phyloP scores from a whole-genome alignment of 2,329 filamentous ascomycete genomes.

The Thielaviopsis musarum region DNA sequence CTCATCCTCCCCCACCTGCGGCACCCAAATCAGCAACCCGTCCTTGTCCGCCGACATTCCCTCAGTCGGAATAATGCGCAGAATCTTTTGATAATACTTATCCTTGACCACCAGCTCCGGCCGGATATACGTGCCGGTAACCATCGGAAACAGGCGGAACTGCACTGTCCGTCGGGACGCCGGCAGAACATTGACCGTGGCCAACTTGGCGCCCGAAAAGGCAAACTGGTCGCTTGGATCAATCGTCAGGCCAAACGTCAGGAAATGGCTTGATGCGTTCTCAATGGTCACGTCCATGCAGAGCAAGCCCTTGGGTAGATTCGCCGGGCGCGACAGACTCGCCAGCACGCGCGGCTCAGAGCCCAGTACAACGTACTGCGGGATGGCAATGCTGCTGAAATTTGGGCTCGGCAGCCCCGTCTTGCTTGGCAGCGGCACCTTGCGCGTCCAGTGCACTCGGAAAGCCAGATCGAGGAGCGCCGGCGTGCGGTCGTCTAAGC shows the following conservation, averaged over 20 bases:
- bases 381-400: conserved; percentile 56
- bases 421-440: conserved; percentile 18
- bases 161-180: conserved; percentile 57
- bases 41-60: conserved; percentile 51
- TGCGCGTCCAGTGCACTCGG: conserved; percentile 59
- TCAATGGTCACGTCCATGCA: conserved; percentile 53
- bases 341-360: conserved; percentile 75
- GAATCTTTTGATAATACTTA: conserved; percentile 81
- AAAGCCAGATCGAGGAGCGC: conserved; percentile 60
- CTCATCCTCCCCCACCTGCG: conserved; percentile 20
- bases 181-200: conserved; percentile 65
- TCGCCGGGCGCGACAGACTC: conserved; percentile 29
- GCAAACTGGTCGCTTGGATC: conserved; percentile 85
- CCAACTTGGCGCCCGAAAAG: conserved; percentile 76
- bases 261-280: conserved; percentile 85
- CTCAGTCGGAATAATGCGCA: conserved; percentile 65
- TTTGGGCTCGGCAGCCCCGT: conserved; percentile 23
- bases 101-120: conserved; percentile 67
- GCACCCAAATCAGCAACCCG: conserved; percentile 45
- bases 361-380: conserved; percentile 63
- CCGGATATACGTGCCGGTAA: conserved; percentile 48
- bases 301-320: conserved; percentile 21
- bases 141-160: conserved; percentile 57
- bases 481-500: conserved; percentile 66
- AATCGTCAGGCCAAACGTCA: conserved; percentile 86